Conservation (phyloP, 1,284 basidiomycete genomes). For the Stygiomarasmius scandens region DNA sequence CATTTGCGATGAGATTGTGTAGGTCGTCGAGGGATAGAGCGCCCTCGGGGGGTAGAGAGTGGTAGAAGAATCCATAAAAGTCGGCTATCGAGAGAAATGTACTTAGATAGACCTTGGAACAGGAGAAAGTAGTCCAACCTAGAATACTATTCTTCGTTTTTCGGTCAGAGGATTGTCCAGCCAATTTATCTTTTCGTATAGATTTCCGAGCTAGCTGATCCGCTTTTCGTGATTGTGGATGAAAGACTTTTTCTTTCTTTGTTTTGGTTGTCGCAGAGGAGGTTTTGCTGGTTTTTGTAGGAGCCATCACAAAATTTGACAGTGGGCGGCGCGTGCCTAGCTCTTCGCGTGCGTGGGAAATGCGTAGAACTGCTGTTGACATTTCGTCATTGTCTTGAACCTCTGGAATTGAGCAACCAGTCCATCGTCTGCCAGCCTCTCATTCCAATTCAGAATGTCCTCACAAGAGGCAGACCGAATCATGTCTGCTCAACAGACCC, state of each 20-base stretch:
- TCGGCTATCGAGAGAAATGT: slow-evolving; percentile 56
- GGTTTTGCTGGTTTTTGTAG: slow-evolving; percentile 35
- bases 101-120: background rate
- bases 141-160: slow-evolving; percentile 55
- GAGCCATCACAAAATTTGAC: slow-evolving; percentile 33
- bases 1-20: slow-evolving; percentile 65
- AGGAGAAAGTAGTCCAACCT: slow-evolving; percentile 39
- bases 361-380: slow-evolving; percentile 25
- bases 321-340: background rate
- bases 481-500: slow-evolving; percentile 75
- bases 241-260: slow-evolving; percentile 78
- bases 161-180: slow-evolving; percentile 57
- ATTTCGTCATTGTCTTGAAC: background rate
- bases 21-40: slow-evolving; percentile 69
- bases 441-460: slow-evolving; percentile 38
- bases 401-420: no score
- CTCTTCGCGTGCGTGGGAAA: background rate
- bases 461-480: slow-evolving; percentile 64
- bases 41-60: slow-evolving; percentile 68
- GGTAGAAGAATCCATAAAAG: slow-evolving; percentile 80
- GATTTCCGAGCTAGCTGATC: slow-evolving; percentile 75
- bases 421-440: no score
- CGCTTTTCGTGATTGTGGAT: slow-evolving; percentile 82
- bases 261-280: slow-evolving; percentile 29
- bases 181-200: slow-evolving; percentile 73